Percentiles rank a stretch among this genome's conserved stretches.
Evolutionary conservation across 371 early-diverging fungal species (phyloP).

Genomic region (Basidiobolus meristosporus): DNA sequence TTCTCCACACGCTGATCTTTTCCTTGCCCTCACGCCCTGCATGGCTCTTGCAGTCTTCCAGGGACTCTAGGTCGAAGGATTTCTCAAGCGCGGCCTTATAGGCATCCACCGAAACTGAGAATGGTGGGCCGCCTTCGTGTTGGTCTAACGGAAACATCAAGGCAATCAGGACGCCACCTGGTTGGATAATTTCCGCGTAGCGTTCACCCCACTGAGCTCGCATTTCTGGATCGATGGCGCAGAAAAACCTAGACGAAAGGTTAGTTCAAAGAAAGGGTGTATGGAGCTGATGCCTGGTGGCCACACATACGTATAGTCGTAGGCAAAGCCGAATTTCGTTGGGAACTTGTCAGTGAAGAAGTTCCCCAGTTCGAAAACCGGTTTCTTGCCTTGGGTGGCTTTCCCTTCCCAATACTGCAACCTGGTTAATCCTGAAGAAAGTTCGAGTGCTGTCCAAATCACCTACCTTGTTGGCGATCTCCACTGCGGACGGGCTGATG

Average conservation of each 20-base stretch:
- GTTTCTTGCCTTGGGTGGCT: conserved; percentile 14
- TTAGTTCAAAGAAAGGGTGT: neutral
- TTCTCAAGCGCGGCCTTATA: conserved; percentile 21
- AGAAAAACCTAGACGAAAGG: conserved; percentile 36
- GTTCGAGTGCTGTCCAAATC: neutral
- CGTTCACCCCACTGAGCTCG: conserved; percentile 47
- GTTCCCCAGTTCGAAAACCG: conserved; percentile 35
- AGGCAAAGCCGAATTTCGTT: conserved; percentile 43
- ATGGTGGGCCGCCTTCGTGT: conserved; percentile 40
- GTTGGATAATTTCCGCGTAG: conserved; percentile 41
- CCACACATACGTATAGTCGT: conserved; percentile 54
- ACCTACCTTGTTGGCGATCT: conserved; percentile 19
- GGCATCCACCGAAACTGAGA: conserved; percentile 24
- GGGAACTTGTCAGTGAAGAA: conserved; percentile 49
- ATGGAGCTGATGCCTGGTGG: neutral
- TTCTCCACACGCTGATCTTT: conserved; percentile 32
- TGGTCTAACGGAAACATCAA: conserved; percentile 58
- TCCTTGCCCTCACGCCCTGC: conserved; percentile 23
- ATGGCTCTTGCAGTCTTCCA: conserved; percentile 29
- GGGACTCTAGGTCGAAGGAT: conserved; percentile 30
- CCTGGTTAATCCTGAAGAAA: no score
- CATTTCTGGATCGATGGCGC: conserved; percentile 52
- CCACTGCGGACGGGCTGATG: conserved; percentile 40
- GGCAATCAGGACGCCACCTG: conserved; percentile 59
- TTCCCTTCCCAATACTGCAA: conserved; percentile 10